A percentile compares a stretch with the other conserved stretches of the same genome.
Evolutionary conservation across 2,329 filamentous ascomycete species (phyloP).

Genomic region (Pseudogymnoascus sp.): DNA sequence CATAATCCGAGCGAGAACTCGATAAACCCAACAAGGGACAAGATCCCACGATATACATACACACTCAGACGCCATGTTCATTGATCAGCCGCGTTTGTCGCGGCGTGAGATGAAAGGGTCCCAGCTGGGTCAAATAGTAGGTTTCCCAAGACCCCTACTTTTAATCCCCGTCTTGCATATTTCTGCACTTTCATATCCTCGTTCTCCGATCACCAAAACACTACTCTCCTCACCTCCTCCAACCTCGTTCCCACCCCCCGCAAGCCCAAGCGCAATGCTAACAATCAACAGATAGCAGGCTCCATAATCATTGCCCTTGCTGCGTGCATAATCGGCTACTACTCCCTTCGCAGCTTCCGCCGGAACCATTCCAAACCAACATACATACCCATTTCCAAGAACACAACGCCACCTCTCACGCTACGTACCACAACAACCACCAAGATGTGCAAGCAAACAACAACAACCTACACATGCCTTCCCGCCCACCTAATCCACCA

Average conservation of each 20-base stretch:
- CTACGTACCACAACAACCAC: not conserved
- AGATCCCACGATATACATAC: not conserved
- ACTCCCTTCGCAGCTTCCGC: constrained; percentile 32
- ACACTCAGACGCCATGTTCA: not conserved
- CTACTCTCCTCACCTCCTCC: not conserved
- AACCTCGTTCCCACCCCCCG: not conserved
- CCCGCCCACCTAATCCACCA: not conserved
- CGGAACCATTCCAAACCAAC: constrained; percentile 39
- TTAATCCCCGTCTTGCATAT: not conserved
- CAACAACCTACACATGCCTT: not conserved
- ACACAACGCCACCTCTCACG: not conserved
- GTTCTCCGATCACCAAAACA: not conserved
- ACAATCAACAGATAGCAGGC: not conserved
- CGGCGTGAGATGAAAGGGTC: not conserved
- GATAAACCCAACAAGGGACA: not conserved
- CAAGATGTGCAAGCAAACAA: not conserved
- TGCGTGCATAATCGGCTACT: not conserved
- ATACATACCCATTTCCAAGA: constrained; percentile 30
- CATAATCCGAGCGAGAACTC: not conserved
- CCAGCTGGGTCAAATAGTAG: not conserved
- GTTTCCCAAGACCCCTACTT: constrained; percentile 3
- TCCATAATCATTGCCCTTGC: not conserved
- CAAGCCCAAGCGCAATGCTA: not conserved
- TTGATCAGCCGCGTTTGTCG: not conserved
- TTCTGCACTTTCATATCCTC: not conserved